Evolutionary conservation across 2,329 filamentous ascomycete species (phyloP).

Genomic region (Phialophora expanda): DNA sequence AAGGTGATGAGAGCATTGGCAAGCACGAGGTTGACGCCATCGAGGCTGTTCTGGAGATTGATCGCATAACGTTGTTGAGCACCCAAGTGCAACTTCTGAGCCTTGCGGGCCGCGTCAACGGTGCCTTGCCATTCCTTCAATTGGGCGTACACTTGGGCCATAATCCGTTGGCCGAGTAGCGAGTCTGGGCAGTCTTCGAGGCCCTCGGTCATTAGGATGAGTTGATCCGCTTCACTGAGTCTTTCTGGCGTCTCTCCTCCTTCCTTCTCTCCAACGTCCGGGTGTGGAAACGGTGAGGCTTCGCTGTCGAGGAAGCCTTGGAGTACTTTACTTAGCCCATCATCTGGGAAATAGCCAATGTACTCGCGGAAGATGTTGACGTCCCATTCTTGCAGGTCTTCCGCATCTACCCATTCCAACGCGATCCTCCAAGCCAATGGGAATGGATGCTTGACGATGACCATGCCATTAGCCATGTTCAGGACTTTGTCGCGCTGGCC

Average conservation of each 20-base stretch:
- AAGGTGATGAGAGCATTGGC: constrained; percentile 89
- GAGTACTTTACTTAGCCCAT: constrained; percentile 80
- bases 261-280: constrained; percentile 46
- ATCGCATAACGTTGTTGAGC: constrained; percentile 66
- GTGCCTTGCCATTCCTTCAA: constrained; percentile 84
- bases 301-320: constrained; percentile 81
- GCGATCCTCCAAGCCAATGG: constrained; percentile 88
- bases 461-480: constrained; percentile 85
- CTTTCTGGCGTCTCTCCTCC: constrained; percentile 59
- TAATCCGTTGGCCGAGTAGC: constrained; percentile 78
- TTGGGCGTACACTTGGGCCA: constrained; percentile 81
- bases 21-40: constrained; percentile 76
- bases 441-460: constrained; percentile 91
- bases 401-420: constrained; percentile 84
- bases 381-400: constrained; percentile 77
- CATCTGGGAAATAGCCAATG: constrained; percentile 80
- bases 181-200: constrained; percentile 69
- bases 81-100: constrained; percentile 30
- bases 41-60: constrained; percentile 69
- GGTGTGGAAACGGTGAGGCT: constrained; percentile 75
- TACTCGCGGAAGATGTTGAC: constrained; percentile 78
- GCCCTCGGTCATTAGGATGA: constrained; percentile 80
- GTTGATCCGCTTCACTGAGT: constrained; percentile 75
- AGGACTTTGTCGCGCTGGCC: constrained; percentile 74
- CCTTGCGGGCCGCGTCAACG: constrained; percentile 68